Base-by-base conservation (phyloP, 805 yeast genomes). In the Cyberlindnera mississippiensis region DNA sequence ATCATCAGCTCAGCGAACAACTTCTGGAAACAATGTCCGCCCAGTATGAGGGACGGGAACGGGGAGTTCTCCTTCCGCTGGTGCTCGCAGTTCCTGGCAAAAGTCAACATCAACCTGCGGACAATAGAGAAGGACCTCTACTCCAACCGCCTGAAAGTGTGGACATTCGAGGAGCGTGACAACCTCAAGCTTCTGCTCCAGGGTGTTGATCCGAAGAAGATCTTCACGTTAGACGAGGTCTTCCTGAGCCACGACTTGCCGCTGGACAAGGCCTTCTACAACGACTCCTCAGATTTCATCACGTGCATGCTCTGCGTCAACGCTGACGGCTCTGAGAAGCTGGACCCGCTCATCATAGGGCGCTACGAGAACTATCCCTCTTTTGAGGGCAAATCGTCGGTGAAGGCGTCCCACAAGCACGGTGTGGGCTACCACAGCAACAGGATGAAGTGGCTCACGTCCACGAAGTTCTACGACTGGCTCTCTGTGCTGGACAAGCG, bases 11-110 rank as follows among this genome's bases (percentile, higher is more conserved):
- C 85, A 2, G 84, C 86, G 3, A 68, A 72, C 33, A 72, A 79
- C 7, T 74, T 80, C 24, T 80, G 86, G 86, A 76, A 73, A 37
- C 65, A 76, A 38, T 62, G 80, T 4, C 83, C 85, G 1, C 60
- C 68, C 1, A 62, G 66, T 16, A 68, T 69, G 43, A 74, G 76
- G 50, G 82, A 78, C 45, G 85, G 85, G 0, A 76, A 72, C 47
- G 85, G 85, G 5, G 70, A 78, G n/a, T 80, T 80, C 52, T 72
- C 73, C 33, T 77, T 76, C 46, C 78, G 79, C 48, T 80, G 86
- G 86, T 72, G 80, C 50, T 64, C 59, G 1, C 61, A 57, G 33
- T 60, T 60, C 42, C 64, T 60, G 55, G 65, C 66, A 44, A 69
- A 72, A 51, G 68, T 78, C 54, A 75, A 76, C 48, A 69, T 78